phyloP scores from a whole-genome alignment of 2,329 filamentous ascomycete species.

The Scedosporium dehoogii region DNA sequence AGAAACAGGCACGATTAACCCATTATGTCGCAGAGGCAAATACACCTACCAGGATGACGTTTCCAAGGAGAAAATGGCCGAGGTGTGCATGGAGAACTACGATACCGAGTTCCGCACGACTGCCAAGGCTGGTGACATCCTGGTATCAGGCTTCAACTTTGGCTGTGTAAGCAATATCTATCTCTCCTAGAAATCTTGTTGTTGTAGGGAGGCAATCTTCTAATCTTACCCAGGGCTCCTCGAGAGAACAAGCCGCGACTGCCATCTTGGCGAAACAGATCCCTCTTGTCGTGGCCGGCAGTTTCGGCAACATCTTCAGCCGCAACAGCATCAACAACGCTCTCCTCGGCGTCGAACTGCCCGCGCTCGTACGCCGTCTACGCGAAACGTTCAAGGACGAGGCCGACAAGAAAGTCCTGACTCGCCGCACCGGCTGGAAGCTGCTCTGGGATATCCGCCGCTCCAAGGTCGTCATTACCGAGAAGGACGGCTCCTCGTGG shows the following conservation, averaged over 20 bases:
- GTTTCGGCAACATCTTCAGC: conserved; percentile 76
- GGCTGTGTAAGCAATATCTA: conserved; percentile 45
- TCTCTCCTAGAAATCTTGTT: too few relatives aligned
- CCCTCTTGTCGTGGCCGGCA: conserved; percentile 68
- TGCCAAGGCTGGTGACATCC: conserved; percentile 62
- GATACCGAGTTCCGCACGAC: conserved; percentile 58
- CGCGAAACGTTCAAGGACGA: conserved; percentile 30
- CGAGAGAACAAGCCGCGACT: conserved; percentile 80
- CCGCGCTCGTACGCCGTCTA: conserved; percentile 54
- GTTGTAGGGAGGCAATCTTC: too few relatives aligned
- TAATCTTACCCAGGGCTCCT: conserved; percentile 78
- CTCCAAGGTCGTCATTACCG: too few relatives aligned
- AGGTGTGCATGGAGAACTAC: conserved; percentile 92
- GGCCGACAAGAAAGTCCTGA: conserved; percentile 9
- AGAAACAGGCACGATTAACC: too few relatives aligned
- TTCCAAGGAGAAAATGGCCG: conserved; percentile 66
- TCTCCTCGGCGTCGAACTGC: conserved; percentile 61
- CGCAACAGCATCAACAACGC: conserved; percentile 75
- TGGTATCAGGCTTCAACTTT: conserved; percentile 83
- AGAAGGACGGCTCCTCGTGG: too few relatives aligned
- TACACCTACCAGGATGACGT: conserved; percentile 88
- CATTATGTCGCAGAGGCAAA: conserved; percentile 37
- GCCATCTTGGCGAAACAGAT: conserved; percentile 77
- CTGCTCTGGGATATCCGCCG: too few relatives aligned
- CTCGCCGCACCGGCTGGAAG: too few relatives aligned